Conservation (phyloP, 2,329 filamentous ascomycete species). For the Xylaria sp. region DNA sequence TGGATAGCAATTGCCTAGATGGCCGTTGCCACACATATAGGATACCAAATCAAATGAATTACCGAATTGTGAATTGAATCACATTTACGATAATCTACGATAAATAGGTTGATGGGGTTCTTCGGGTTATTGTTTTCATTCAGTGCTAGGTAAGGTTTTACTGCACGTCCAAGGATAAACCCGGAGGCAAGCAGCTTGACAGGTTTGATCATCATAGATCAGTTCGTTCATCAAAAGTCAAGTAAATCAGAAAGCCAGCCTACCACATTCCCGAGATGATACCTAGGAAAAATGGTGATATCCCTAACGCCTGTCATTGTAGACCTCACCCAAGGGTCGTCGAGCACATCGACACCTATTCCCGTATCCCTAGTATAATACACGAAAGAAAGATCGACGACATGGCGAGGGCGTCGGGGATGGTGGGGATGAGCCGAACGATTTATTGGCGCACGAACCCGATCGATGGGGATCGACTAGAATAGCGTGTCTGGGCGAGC, state of each 20-base stretch:
- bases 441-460: not conserved
- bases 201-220: conserved; percentile 14
- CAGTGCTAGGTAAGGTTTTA: not conserved
- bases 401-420: conserved; percentile 4
- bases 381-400: conserved; percentile 23
- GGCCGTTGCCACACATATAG: not conserved
- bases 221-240: conserved; percentile 7
- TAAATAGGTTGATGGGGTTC: not conserved
- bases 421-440: not conserved
- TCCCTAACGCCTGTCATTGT: conserved; percentile 7
- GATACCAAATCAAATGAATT: not conserved
- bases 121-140: not conserved
- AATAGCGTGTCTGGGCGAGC: not conserved
- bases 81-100: not conserved
- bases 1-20: not conserved
- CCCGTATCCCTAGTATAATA: conserved; percentile 21
- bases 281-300: not conserved
- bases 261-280: conserved; percentile 1
- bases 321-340: not conserved
- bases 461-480: not conserved
- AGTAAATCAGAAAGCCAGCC: conserved; percentile 1
- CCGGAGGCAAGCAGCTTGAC: not conserved
- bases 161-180: not conserved
- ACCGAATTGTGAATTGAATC: not conserved
- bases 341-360: conserved; percentile 9